These are phyloP conservation scores for Ambrosia artemisiifolia DNA, from an alignment of 129 eudicot genomes.

Conservation along the genomic window DNA sequence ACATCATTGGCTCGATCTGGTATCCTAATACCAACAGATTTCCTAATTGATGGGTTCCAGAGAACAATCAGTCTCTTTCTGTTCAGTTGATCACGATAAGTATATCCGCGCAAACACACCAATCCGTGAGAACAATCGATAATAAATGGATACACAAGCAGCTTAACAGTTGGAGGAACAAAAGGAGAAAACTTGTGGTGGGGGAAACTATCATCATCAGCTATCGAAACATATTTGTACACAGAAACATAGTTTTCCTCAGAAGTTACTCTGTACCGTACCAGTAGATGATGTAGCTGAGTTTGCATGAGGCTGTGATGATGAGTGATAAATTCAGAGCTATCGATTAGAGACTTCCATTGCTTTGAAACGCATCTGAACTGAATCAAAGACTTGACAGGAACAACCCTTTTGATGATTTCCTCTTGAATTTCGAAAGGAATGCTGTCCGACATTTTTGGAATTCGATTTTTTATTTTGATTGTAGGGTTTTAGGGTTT, in stretches of 20 bases:
- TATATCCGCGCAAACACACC: not conserved
- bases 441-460: not conserved
- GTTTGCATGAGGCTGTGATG: not conserved
- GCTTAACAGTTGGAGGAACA: not conserved
- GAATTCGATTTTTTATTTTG: too few relatives aligned
- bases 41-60: not conserved
- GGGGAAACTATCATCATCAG: not conserved
- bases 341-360: not conserved
- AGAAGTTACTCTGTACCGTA: not conserved
- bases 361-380: conserved; percentile 1
- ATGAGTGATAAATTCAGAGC: not conserved
- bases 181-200: not conserved
- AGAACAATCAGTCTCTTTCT: not conserved
- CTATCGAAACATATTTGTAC: too few relatives aligned
- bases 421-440: not conserved
- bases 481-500: too few relatives aligned
- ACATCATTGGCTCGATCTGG: not conserved
- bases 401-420: not conserved
- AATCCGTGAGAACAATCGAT: not conserved
- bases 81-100: not conserved
- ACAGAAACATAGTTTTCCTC: not conserved
- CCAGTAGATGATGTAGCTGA: not conserved
- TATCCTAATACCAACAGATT: not conserved
- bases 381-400: conserved; percentile 1
- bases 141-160: not conserved